A percentile compares a stretch with the other conserved stretches of the same genome.
phyloP scores from a whole-genome alignment of 1,284 basidiomycete genomes.

The Dichomitus squalens region DNA sequence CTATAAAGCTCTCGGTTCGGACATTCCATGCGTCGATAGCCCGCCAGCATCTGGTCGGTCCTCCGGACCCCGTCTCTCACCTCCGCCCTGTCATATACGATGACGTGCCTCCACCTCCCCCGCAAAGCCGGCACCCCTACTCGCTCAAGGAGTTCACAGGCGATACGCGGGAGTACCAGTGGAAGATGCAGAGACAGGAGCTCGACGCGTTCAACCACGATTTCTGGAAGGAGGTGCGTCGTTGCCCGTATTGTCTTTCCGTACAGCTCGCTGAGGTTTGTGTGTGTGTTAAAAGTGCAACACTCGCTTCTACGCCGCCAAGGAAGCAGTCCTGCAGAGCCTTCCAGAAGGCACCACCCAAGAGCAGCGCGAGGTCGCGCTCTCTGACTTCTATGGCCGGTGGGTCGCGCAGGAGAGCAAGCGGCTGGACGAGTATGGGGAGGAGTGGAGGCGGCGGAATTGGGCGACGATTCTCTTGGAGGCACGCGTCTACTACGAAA shows the following conservation, averaged over 20 bases:
- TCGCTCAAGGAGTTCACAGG: slow-evolving; percentile 68
- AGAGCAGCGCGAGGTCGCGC: slow-evolving; percentile 60
- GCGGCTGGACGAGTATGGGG: slow-evolving; percentile 58
- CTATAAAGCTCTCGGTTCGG: slow-evolving; percentile 26
- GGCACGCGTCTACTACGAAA: slow-evolving; percentile 51
- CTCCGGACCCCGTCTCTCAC: slow-evolving; percentile 76
- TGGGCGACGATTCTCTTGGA: slow-evolving; percentile 54
- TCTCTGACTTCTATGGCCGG: slow-evolving; percentile 69
- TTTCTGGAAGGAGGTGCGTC: slow-evolving; percentile 78
- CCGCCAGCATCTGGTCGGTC: slow-evolving; percentile 59
- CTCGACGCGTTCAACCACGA: slow-evolving; percentile 71
- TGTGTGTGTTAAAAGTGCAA: slow-evolving; percentile 56
- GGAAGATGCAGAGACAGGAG: slow-evolving; percentile 66
- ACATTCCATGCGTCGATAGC: slow-evolving; percentile 43
- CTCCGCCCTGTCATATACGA: slow-evolving; percentile 76
- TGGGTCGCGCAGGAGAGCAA: slow-evolving; percentile 71
- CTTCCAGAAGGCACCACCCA: slow-evolving; percentile 52
- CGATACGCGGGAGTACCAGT: slow-evolving; percentile 60
- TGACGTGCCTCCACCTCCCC: slow-evolving; percentile 42
- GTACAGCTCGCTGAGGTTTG: neutral
- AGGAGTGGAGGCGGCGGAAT: slow-evolving; percentile 65
- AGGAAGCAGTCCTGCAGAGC: slow-evolving; percentile 55
- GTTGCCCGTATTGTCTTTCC: neutral
- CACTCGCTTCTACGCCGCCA: slow-evolving; percentile 68
- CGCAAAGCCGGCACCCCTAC: slow-evolving; percentile 59